Percentiles rank a stretch among this genome's conserved stretches.
Evolutionary conservation across 495 filamentous ascomycete genomes (phyloP).

Genomic region (Copromyces sp.): DNA sequence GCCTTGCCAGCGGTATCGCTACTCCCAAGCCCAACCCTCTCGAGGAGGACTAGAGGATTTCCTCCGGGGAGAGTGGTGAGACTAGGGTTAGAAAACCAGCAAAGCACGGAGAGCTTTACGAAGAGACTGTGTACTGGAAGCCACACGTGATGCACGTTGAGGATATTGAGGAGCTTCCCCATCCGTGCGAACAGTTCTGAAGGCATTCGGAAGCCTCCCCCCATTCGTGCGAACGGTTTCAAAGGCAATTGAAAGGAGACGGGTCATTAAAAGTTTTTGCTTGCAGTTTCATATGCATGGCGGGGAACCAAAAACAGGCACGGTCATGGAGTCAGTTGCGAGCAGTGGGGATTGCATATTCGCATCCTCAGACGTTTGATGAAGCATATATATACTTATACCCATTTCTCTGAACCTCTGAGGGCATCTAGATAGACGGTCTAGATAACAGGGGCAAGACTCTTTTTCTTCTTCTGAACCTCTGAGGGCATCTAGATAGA

Average conservation of each 20-base stretch:
- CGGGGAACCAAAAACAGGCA: background rate
- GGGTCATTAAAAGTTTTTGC: background rate
- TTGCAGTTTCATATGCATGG: background rate
- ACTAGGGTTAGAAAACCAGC: background rate
- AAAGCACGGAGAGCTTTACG: background rate
- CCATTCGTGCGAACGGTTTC: background rate
- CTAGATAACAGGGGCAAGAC: too few relatives aligned
- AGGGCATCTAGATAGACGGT: too few relatives aligned
- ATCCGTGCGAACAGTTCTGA: background rate
- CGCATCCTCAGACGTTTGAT: background rate
- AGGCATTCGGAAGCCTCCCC: background rate
- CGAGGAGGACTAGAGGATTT: slow-evolving; percentile 32
- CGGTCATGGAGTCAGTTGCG: background rate
- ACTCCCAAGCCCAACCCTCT: slow-evolving; percentile 26
- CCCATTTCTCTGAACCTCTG: background rate
- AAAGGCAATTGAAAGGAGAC: background rate
- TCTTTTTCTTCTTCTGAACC: too few relatives aligned
- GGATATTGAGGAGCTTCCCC: background rate
- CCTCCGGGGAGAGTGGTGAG: background rate
- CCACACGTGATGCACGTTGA: background rate
- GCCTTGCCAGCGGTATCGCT: slow-evolving; percentile 13
- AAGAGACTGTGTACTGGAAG: background rate
- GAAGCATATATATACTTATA: background rate
- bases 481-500: too few relatives aligned
- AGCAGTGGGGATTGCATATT: background rate